Evolutionary conservation across 2,329 filamentous ascomycete species (phyloP).

Genomic region (Pseudophaeomoniella oleicola): DNA sequence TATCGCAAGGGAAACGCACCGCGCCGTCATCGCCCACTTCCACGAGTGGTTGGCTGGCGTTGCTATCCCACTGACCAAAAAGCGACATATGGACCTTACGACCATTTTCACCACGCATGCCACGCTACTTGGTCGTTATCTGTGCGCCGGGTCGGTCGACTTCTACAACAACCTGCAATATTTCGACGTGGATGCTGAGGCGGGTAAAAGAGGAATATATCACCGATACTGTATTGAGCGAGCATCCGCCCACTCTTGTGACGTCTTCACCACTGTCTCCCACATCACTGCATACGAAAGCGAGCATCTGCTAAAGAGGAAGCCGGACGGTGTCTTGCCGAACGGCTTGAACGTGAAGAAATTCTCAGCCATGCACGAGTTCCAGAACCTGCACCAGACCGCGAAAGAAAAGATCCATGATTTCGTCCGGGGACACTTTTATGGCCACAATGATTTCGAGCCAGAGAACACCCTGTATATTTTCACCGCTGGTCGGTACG

Average conservation of each 20-base stretch:
- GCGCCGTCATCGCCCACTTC: conserved; percentile 92
- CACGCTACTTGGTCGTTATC: conserved; percentile 84
- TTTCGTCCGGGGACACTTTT: conserved; percentile 95
- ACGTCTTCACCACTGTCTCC: conserved; percentile 97
- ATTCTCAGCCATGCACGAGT: conserved; percentile 96
- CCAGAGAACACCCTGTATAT: conserved; percentile 94
- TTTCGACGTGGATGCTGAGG: conserved; percentile 93
- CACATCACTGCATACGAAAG: conserved; percentile 98
- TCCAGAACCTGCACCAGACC: conserved; percentile 93
- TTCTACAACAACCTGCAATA: conserved; percentile 98
- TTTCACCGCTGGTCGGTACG: conserved; percentile 93
- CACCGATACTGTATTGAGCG: conserved; percentile 97
- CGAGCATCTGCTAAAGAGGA: conserved; percentile 92
- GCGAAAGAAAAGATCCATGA: conserved; percentile 97
- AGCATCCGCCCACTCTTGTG: conserved; percentile 75
- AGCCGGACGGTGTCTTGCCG: conserved; percentile 89
- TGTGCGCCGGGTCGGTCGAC: conserved; percentile 92
- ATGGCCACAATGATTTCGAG: conserved; percentile 94
- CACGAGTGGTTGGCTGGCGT: conserved; percentile 98
- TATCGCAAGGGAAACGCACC: conserved; percentile 80
- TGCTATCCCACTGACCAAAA: conserved; percentile 79
- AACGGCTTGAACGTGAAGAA: conserved; percentile 98
- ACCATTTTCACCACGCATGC: conserved; percentile 99
- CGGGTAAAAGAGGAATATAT: conserved; percentile 95
- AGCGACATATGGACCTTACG: conserved; percentile 86